Evolutionary conservation across 768 basidiomycete species (phyloP).

Genomic region (Phaeolepiota aurea): DNA sequence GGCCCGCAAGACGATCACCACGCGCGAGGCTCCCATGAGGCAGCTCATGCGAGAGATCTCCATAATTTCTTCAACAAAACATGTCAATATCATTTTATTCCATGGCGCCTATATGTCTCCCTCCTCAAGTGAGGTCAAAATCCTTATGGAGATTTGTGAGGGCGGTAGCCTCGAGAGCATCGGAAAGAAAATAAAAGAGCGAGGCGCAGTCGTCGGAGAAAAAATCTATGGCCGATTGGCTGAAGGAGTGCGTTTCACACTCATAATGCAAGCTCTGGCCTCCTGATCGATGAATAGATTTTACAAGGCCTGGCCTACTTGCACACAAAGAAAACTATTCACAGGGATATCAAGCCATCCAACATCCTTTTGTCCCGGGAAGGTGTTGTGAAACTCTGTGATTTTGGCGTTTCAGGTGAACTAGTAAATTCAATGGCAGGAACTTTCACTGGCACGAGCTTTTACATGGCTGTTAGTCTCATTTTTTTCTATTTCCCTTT

Average conservation of each 20-base stretch:
- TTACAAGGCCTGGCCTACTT: slow-evolving; percentile 92
- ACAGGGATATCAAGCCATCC: slow-evolving; percentile 92
- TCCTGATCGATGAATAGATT: slow-evolving; percentile 34
- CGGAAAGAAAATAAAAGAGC: slow-evolving; percentile 74
- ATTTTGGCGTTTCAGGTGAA: slow-evolving; percentile 97
- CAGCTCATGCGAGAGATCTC: slow-evolving; percentile 90
- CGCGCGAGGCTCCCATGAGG: slow-evolving; percentile 82
- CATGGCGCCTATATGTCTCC: slow-evolving; percentile 89
- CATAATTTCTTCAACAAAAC: slow-evolving; percentile 79
- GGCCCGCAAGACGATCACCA: slow-evolving; percentile 93
- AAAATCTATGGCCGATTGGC: slow-evolving; percentile 87
- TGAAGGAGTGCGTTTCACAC: slow-evolving; percentile 62
- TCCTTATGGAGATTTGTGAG: slow-evolving; percentile 88
- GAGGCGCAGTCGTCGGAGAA: slow-evolving; percentile 75
- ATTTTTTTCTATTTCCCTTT: no score
- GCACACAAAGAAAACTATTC: slow-evolving; percentile 86
- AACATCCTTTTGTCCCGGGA: slow-evolving; percentile 86
- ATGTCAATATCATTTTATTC: slow-evolving; percentile 85
- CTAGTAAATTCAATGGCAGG: slow-evolving; percentile 86
- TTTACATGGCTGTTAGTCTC: slow-evolving; percentile 92
- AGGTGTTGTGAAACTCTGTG: slow-evolving; percentile 86
- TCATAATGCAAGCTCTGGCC: background rate
- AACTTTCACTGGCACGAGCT: slow-evolving; percentile 96
- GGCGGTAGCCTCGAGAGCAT: slow-evolving; percentile 88
- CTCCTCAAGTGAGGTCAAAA: slow-evolving; percentile 86